Evolutionary conservation across 306 rosid species (phyloP).

Genomic region (Boehmeria nivea): DNA sequence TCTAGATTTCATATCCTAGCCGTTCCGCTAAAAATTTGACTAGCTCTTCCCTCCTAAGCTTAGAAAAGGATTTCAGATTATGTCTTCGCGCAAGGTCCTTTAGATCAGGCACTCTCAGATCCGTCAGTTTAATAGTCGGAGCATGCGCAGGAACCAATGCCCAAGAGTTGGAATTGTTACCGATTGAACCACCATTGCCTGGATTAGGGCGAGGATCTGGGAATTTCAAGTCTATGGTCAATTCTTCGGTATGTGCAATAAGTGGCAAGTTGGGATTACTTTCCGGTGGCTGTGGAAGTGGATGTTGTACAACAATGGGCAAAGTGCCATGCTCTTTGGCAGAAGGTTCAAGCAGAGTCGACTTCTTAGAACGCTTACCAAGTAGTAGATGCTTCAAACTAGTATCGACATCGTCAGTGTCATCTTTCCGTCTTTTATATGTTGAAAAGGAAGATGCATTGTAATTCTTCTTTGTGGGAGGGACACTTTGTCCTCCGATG

Average conservation of each 20-base stretch:
- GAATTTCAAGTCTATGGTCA: slow-evolving; percentile 17
- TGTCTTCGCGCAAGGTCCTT: slow-evolving; percentile 33
- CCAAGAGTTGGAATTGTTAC: slow-evolving; percentile 14
- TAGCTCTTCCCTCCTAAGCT: slow-evolving; percentile 30
- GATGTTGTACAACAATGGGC: too few species aligned
- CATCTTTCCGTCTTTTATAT: slow-evolving; percentile 34
- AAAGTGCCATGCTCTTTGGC: slow-evolving; percentile 20
- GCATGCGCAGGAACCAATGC: slow-evolving; percentile 10
- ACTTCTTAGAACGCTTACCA: slow-evolving; percentile 16
- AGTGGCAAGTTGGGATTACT: slow-evolving; percentile 17
- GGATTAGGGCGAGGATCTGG: slow-evolving; percentile 17
- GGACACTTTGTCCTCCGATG: slow-evolving; percentile 16
- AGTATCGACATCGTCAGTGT: slow-evolving; percentile 18
- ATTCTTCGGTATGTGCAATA: slow-evolving; percentile 9
- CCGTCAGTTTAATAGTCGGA: not conserved
- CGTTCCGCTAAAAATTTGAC: slow-evolving; percentile 6
- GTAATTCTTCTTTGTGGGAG: slow-evolving; percentile 19
- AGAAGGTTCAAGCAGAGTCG: slow-evolving; percentile 16
- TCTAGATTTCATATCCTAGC: slow-evolving; percentile 16
- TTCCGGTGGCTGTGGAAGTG: slow-evolving; percentile 32
- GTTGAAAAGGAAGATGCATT: slow-evolving; percentile 17
- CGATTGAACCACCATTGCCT: slow-evolving; percentile 5
- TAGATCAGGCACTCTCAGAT: slow-evolving; percentile 20
- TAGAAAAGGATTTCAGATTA: slow-evolving; percentile 17
- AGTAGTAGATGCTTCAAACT: slow-evolving; percentile 19